These are phyloP conservation scores for Piromyces finnis DNA, from an alignment of 192 early-diverging fungal species.

Conservation along the genomic window DNA sequence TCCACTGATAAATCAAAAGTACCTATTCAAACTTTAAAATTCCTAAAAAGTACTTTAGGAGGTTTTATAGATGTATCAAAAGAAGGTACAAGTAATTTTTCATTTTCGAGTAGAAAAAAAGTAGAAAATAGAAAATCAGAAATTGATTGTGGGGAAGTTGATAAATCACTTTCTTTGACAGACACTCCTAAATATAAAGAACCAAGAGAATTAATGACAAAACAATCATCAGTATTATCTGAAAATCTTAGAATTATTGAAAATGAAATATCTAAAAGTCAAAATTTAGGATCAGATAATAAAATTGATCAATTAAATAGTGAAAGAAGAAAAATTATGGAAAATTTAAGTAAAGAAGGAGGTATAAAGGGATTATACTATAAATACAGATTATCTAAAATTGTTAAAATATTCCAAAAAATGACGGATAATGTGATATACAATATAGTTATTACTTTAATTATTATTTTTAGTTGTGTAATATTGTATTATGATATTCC, in stretches of 20 bases:
- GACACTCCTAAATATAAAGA: neutral
- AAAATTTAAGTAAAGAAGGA: neutral
- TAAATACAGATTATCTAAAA: neutral
- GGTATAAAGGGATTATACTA: neutral
- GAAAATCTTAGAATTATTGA: neutral
- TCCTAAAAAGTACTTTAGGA: neutral
- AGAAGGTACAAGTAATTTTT: neutral
- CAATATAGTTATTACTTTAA: neutral
- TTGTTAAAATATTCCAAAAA: neutral
- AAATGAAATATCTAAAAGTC: neutral
- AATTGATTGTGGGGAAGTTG: too few species aligned
- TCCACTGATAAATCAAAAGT: neutral
- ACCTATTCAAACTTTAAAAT: neutral
- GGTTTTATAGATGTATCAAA: neutral
- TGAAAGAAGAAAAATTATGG: neutral
- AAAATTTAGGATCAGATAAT: neutral
- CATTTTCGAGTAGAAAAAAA: neutral
- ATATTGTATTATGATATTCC: neutral
- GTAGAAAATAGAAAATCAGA: neutral
- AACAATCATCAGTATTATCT: neutral
- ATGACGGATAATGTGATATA: neutral
- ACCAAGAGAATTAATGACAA: neutral
- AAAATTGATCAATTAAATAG: neutral
- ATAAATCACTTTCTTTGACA: too few species aligned
- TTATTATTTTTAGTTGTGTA: neutral